Evolutionary conservation across 1,139 yeast species (phyloP).

Genomic region (Blastobotrys arbuscula): DNA sequence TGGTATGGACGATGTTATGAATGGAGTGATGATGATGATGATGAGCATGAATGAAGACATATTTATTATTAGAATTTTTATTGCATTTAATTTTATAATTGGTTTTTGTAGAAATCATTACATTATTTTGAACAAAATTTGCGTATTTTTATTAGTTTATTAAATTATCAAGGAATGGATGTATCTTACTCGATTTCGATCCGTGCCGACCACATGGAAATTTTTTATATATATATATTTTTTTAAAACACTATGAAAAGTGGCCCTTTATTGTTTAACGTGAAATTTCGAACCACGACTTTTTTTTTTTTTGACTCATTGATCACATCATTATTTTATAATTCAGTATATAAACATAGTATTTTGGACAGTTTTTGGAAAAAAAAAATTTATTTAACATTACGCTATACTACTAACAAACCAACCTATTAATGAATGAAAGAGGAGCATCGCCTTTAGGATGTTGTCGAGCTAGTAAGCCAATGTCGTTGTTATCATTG

Average conservation of each 20-base stretch:
- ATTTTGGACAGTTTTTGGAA: not conserved
- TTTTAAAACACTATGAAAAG: too few relatives aligned
- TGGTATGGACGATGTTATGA: slow-evolving; percentile 28
- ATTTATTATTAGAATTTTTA: not conserved
- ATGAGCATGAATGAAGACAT: not conserved
- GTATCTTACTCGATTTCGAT: not conserved
- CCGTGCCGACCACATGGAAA: too few relatives aligned
- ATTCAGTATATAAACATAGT: not conserved
- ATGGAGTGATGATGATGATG: slow-evolving; percentile 10
- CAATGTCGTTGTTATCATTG: too few relatives aligned
- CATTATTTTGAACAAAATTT: not conserved
- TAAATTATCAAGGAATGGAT: too few relatives aligned
- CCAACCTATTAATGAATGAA: not conserved
- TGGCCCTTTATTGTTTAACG: too few relatives aligned
- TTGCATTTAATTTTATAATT: too few relatives aligned
- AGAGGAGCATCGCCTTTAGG: slow-evolving; percentile 7
- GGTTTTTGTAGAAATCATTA: not conserved
- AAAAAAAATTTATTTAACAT: too few relatives aligned
- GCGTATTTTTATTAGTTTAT: not conserved
- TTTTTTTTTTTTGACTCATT: not conserved
- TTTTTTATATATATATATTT: too few relatives aligned
- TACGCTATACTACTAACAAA: too few relatives aligned
- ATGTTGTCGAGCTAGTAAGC: slow-evolving; percentile 4
- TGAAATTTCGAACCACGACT: not conserved
- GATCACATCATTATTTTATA: not conserved